These are phyloP conservation scores for Grosmannia clavigera DNA, from an alignment of 2,329 filamentous ascomycete genomes.

Conservation along the genomic window DNA sequence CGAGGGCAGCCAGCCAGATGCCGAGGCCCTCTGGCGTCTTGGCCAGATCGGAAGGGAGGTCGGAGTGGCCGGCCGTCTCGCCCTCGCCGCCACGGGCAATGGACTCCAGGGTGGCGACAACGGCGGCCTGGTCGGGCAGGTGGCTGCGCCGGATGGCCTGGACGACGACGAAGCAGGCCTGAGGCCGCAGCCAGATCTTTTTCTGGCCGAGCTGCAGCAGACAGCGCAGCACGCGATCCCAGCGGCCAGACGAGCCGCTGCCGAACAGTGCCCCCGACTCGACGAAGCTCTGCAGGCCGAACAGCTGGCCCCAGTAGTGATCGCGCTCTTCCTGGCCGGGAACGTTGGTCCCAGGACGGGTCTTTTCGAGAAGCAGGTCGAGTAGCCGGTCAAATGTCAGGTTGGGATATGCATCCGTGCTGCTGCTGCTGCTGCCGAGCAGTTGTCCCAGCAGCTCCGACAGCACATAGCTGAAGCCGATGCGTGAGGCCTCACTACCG, in stretches of 20 bases:
- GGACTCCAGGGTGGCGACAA: conserved; percentile 44
- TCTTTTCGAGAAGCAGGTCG: conserved; percentile 41
- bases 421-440: conserved; percentile 38
- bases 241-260: conserved; percentile 29
- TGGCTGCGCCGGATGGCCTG: conserved; percentile 48
- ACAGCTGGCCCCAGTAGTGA: conserved; percentile 72
- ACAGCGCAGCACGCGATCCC: conserved; percentile 57
- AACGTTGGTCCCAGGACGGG: conserved; percentile 38
- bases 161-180: conserved; percentile 74
- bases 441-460: conserved; percentile 67
- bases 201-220: conserved; percentile 63
- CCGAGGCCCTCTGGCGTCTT: conserved; percentile 82
- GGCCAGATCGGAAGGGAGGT: conserved; percentile 38
- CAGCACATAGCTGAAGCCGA: conserved; percentile 82
- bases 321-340: conserved; percentile 71
- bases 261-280: conserved; percentile 60
- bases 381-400: conserved; percentile 45
- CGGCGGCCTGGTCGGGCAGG: conserved; percentile 44
- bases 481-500: conserved; percentile 72
- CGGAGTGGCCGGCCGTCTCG: background rate
- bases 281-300: conserved; percentile 77
- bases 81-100: conserved; percentile 26
- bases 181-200: conserved; percentile 80
- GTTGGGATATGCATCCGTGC: conserved; percentile 25
- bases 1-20: conserved; percentile 65